These are phyloP conservation scores for Avena sativa DNA, from an alignment of 176 grass and related monocot species.

Conservation along the genomic window DNA sequence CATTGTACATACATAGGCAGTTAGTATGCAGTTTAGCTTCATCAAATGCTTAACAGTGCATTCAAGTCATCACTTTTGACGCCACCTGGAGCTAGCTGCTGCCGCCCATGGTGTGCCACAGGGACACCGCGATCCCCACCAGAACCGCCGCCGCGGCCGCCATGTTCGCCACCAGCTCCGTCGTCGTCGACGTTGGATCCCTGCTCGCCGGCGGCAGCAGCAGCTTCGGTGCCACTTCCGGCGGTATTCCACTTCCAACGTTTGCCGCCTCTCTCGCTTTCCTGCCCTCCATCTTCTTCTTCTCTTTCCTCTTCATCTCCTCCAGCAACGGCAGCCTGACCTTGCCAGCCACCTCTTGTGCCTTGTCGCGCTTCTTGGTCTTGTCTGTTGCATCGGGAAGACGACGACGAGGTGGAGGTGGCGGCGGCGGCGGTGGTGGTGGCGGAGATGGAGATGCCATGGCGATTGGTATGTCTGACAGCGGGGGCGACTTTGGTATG, in stretches of 20 bases:
- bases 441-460: neutral
- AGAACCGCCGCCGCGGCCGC: slow-evolving; percentile 41
- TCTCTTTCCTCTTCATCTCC: neutral
- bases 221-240: too few species aligned
- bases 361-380: neutral
- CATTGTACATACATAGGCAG: neutral
- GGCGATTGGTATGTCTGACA: neutral
- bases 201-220: too few species aligned
- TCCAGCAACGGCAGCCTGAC: neutral
- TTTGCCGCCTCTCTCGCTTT: neutral
- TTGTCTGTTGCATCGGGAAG: neutral
- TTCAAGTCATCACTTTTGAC: too few species aligned
- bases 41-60: neutral
- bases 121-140: slow-evolving; percentile 25
- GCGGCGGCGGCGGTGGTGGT: neutral
- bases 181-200: neutral
- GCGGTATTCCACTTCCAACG: neutral
- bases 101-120: slow-evolving; percentile 36
- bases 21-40: neutral
- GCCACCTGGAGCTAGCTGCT: neutral
- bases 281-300: neutral
- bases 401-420: neutral
- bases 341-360: neutral
- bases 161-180: slow-evolving; percentile 48
- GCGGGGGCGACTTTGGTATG: neutral